Conservation (phyloP, 345 rosid species). For the Linum usitatissimum region DNA sequence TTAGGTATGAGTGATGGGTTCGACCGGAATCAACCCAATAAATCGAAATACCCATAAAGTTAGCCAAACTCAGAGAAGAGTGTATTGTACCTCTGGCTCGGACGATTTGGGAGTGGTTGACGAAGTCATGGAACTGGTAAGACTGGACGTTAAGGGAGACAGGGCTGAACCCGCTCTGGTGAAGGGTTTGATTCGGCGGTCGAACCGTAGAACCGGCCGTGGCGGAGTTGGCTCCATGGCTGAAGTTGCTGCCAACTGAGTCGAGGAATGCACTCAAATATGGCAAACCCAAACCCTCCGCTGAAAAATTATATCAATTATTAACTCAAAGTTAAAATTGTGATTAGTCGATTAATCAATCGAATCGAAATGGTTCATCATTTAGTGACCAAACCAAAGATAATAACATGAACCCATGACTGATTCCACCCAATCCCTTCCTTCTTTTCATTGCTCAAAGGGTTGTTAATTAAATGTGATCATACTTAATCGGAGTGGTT, state of each 20-base stretch:
- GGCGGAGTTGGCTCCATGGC: slow-evolving; percentile 83
- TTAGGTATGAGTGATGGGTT: too few relatives aligned
- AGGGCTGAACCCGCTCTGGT: slow-evolving; percentile 74
- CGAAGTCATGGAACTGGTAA: slow-evolving; percentile 44
- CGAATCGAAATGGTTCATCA: too few relatives aligned
- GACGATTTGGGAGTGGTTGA: slow-evolving; percentile 42
- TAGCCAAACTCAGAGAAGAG: too few relatives aligned
- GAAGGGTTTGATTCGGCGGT: slow-evolving; percentile 59
- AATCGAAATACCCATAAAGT: too few relatives aligned
- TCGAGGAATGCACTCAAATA: slow-evolving; percentile 69
- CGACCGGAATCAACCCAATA: too few relatives aligned
- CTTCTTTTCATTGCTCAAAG: too few relatives aligned
- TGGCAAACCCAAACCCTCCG: slow-evolving; percentile 47
- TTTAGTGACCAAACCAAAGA: too few relatives aligned
- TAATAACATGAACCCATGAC: too few relatives aligned
- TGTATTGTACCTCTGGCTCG: slow-evolving; percentile 30
- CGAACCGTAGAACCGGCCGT: slow-evolving; percentile 84
- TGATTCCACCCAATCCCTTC: too few relatives aligned
- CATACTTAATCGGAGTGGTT: too few relatives aligned
- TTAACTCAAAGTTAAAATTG: not conserved
- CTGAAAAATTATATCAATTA: slow-evolving; percentile 20
- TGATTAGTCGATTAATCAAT: not conserved
- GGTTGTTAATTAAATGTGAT: too few relatives aligned
- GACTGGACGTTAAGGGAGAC: slow-evolving; percentile 64
- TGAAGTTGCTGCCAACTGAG: slow-evolving; percentile 67